Evolutionary conservation across 371 early-diverging fungal genomes (phyloP).

Genomic region (Mortierella sp.): DNA sequence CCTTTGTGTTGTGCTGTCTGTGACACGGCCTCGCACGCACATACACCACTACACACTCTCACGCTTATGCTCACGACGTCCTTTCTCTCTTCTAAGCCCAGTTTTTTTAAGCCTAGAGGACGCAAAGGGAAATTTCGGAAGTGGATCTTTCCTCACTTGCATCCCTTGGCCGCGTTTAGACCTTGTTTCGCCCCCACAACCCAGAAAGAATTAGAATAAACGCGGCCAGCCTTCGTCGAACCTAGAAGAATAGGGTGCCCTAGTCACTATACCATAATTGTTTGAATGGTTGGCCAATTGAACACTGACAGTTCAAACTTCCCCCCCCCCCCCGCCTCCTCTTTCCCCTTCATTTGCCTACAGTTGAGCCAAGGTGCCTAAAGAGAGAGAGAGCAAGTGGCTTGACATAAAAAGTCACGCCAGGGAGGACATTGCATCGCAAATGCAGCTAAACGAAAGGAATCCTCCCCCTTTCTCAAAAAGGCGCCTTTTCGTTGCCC

Average conservation of each 20-base stretch:
- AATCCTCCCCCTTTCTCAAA: background rate
- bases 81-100: background rate
- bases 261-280: background rate
- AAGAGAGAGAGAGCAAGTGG: background rate
- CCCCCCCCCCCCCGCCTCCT: too few relatives aligned
- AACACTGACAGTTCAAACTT: too few relatives aligned
- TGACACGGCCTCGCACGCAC: background rate
- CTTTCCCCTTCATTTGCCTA: too few relatives aligned
- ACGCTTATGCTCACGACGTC: background rate
- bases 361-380: too few relatives aligned
- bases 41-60: background rate
- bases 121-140: conserved; percentile 3
- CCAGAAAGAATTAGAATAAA: conserved; percentile 1
- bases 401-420: background rate
- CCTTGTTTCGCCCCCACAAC: conserved; percentile 8
- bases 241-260: background rate
- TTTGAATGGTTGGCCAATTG: background rate
- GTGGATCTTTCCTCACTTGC: background rate
- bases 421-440: background rate
- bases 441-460: background rate
- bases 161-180: conserved; percentile 1
- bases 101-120: background rate
- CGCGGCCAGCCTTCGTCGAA: conserved; percentile 6
- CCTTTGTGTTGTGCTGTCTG: background rate
- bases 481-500: background rate